Base-by-base conservation (phyloP, 1,284 basidiomycete genomes). In the Microbotryum lychnidis-dioicae region DNA sequence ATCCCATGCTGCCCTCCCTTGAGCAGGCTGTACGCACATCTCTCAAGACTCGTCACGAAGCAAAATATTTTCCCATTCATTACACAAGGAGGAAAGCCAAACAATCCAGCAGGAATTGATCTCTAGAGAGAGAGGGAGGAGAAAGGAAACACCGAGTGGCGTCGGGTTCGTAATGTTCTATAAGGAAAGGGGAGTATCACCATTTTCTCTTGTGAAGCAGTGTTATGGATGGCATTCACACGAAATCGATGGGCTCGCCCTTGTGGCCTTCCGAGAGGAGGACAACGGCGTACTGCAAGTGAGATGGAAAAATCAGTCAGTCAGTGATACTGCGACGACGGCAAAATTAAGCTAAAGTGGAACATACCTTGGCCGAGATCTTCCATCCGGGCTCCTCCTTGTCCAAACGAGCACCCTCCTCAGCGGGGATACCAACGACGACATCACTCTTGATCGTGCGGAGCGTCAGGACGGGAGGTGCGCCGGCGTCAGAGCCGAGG, bases 381-480 rank as follows among this genome's bases (percentile, higher is more conserved):
- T 92, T 93, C 93, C 93, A 97, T 54, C 93, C 93, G 27, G 87
- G 85, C 75, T 97, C 91, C 53, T 84, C 82, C 71, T 87, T 80
- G 76, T 97, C 91, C 47, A 97, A 80, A 68, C 82, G 82, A 74
- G 89, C 85, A 2, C 89, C 89, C 42, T 86, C 80, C 46, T 83
- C 78, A 18, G 73, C 71, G 54, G 79, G 79, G 47, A 79, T 79
- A 31, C 89, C 90, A 21, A 82, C 81, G 9, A 82, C 79, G 50
- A 81, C 80, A 65, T 92, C 89, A 68, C 86, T 87, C 78, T 92
- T 92, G 79, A 93, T 85, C 4, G 91, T 93, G 63, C 91, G 81
- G 71, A 93, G 76, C 65, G 87, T 89, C 21, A 70, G 53, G 53
- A 66, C 55, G 69, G 86, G 89, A 0, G 94, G 93, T 16, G 92